Base-by-base conservation (phyloP, 768 basidiomycete genomes). In the Mycena epipterygia region DNA sequence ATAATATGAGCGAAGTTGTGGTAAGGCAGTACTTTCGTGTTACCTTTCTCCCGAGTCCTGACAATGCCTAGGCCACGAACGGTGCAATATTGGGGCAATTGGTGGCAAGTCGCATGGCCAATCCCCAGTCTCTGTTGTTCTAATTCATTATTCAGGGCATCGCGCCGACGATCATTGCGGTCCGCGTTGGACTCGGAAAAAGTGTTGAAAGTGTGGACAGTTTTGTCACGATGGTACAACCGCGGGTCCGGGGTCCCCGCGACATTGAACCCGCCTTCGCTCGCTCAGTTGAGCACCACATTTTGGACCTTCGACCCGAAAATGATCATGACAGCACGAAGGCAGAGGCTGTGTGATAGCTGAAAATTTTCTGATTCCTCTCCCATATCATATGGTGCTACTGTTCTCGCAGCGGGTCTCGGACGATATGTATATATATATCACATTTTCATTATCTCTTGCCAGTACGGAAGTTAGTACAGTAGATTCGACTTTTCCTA, bases 101-200 rank as follows among this genome's bases (percentile, higher is more conserved):
- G 32, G 63, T 64, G 63, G 63, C 55, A 25, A 13, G 63, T 64
- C 5, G 2, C 52, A 42, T 21, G 21, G 2, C n/a, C 51, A 42
- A 30, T 29, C 25, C 32, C 53, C 9, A 23, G 17, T 56, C 39
- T 56, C 39, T 5, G 14, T 9, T 30, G 13, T 32, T 46, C 23
- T 56, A 32, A 64, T 30, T 12, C 6, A n/a, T 55, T 5, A 30
- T 55, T 21, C 25, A 64, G 63, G 63, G 63, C 6, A 64, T 64
- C 42, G 63, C 63, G 32, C 63, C 53, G 41, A 64, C 63, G 25
- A 56, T 64, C 30, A 55, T 64, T 25, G 41, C 63, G 0, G 63
- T 64, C 30, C 63, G 63, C 42, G 63, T 64, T 35, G 63, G 63
- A 55, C 53, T 64, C 25, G 63, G 63, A 16, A 42, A 46, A 44